phyloP scores from a whole-genome alignment of 1,284 basidiomycete species.

The Coriolopsis trogii region DNA sequence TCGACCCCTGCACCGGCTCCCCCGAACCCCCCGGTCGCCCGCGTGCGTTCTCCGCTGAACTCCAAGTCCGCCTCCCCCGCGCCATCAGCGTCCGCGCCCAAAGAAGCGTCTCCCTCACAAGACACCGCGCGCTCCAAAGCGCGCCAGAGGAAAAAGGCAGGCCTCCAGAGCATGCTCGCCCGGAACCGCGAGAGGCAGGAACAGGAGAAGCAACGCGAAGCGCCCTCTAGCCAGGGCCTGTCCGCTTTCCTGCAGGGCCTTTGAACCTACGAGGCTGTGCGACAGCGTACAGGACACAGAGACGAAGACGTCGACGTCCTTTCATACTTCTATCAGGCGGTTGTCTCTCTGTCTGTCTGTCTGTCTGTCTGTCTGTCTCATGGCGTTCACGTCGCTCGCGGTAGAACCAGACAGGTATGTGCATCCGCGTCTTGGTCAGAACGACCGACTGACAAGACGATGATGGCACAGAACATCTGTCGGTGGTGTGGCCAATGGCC shows the following conservation, averaged over 20 bases:
- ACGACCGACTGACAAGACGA: background rate
- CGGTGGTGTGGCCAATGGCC: background rate
- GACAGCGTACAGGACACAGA: too few species aligned
- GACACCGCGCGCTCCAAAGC: slow-evolving; percentile 24
- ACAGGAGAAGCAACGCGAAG: slow-evolving; percentile 36
- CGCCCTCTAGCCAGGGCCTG: slow-evolving; percentile 35
- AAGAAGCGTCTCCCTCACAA: background rate
- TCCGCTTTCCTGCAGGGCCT: slow-evolving; percentile 53
- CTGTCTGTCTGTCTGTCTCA: too few species aligned
- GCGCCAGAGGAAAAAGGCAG: slow-evolving; percentile 47
- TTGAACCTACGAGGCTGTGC: too few species aligned
- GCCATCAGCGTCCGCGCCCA: background rate
- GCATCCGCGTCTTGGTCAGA: too few species aligned
- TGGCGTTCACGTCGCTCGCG: too few species aligned
- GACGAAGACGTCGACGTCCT: too few species aligned
- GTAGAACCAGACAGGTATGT: too few species aligned
- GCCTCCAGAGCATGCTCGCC: slow-evolving; percentile 62
- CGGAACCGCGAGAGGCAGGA: slow-evolving; percentile 56
- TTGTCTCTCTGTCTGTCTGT: too few species aligned
- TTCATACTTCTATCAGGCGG: too few species aligned
- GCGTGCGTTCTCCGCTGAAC: background rate
- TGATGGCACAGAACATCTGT: background rate
- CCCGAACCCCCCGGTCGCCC: slow-evolving; percentile 5
- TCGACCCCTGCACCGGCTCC: slow-evolving; percentile 15
- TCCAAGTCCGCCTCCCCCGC: slow-evolving; percentile 4